Evolutionary conservation across 805 yeast genomes (phyloP), one percentile per base, ranked within the genome.

Genomic region (Candida xiaguanensis): DNA sequence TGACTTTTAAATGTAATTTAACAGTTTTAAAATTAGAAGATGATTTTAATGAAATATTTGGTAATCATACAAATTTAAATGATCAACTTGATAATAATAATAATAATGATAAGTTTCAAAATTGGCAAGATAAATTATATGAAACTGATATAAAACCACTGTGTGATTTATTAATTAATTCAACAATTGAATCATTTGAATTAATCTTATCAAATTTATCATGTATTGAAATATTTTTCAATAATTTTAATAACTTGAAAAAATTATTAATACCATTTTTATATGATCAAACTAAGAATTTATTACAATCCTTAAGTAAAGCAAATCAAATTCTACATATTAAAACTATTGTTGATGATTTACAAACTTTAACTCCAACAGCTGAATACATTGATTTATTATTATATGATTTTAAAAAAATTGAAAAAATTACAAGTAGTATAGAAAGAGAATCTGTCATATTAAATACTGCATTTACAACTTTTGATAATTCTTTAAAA

Each of bases 221-320:
- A 35, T 64, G 70, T 45, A 56, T 67, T 40, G 65, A 65, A 22
- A 46, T 66, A 32, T 68, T 68, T 44, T 67, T 68, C 52, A 55
- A 51, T 31, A 50, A 52, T 33, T 68, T 63, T 45, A 64, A 59
- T 39, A 68, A 68, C 48, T 46, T 68, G 29, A 58, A 58, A 41
- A 66, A 64, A 41, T 55, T 67, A 25, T 47, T 63, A 5, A 58
- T 67, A 5, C 72, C 72, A 3, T 52, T 51, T 37, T 55, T 67
- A 29, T 41, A 52, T n/a, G 46, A 44, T n/a, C 69, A 65, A 38
- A 64, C 67, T 11, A 48, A 45, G 24, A 44, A 56, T 17, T 47
- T 67, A 12, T 51, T 49, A 20, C 49, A 55, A 27, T 54, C 58
- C 40, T 36, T 65, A 8, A 44, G 43, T 18, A 59, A 62, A 27